Evolutionary conservation across 2,329 filamentous ascomycete species (phyloP).

Genomic region (Aureobasidium lini): DNA sequence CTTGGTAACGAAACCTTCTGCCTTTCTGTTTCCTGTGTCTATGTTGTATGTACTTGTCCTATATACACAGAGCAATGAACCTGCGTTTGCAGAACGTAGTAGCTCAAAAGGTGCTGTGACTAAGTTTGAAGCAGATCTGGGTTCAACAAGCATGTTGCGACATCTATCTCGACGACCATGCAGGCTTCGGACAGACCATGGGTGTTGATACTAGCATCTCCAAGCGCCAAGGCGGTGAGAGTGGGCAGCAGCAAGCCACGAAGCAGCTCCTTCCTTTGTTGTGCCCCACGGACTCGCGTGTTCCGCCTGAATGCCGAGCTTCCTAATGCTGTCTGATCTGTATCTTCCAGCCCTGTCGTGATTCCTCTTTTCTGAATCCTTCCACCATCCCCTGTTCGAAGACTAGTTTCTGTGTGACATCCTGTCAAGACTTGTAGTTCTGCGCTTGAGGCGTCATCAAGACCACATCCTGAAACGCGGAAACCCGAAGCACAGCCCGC

Average conservation of each 20-base stretch:
- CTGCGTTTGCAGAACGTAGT: too few relatives aligned
- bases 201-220: neutral
- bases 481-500: conserved; percentile 12
- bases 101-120: too few relatives aligned
- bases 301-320: conserved; percentile 1
- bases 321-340: neutral
- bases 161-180: neutral
- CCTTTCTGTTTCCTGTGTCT: neutral
- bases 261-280: conserved; percentile 7
- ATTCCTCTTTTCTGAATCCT: neutral
- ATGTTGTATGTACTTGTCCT: neutral
- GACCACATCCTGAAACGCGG: conserved; percentile 10
- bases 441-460: conserved; percentile 4
- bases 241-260: neutral
- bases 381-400: neutral
- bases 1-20: neutral
- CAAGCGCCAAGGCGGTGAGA: neutral
- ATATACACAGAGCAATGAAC: too few relatives aligned
- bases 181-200: neutral
- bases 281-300: conserved; percentile 5
- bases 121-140: too few relatives aligned
- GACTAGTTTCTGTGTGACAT: conserved; percentile 1
- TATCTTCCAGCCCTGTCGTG: neutral
- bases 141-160: neutral
- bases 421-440: conserved; percentile 7